Conservation (phyloP, 1,139 yeast species). For the Scheffersomyces segobiensis region DNA sequence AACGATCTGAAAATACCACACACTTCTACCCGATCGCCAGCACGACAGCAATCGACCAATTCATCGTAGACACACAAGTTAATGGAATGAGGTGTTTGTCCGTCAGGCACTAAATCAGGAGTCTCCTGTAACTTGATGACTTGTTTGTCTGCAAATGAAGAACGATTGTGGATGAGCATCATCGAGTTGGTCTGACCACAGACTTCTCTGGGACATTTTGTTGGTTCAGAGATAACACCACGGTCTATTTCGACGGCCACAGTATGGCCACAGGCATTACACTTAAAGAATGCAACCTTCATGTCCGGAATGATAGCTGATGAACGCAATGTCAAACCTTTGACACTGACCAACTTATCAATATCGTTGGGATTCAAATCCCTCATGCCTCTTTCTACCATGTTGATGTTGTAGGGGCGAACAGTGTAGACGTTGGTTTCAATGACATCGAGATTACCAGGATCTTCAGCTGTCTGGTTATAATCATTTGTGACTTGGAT, state of each 20-base stretch:
- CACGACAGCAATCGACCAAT: conserved; percentile 88
- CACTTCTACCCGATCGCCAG: conserved; percentile 95
- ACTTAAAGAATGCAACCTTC: conserved; percentile 95
- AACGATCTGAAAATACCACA: conserved; percentile 93
- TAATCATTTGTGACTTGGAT: conserved; percentile 71
- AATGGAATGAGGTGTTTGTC: conserved; percentile 97
- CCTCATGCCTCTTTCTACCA: conserved; percentile 77
- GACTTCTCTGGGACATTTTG: conserved; percentile 83
- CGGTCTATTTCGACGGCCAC: conserved; percentile 90
- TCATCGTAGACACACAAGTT: conserved; percentile 95
- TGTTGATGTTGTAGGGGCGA: conserved; percentile 78
- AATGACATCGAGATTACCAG: conserved; percentile 58
- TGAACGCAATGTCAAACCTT: conserved; percentile 86
- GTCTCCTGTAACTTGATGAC: conserved; percentile 94
- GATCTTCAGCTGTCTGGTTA: conserved; percentile 37
- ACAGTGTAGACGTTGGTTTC: conserved; percentile 84
- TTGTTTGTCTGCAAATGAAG: conserved; percentile 92
- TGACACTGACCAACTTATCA: conserved; percentile 86
- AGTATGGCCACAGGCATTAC: conserved; percentile 94
- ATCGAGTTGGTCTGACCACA: conserved; percentile 88
- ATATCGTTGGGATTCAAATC: conserved; percentile 95
- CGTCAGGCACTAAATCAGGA: conserved; percentile 97
- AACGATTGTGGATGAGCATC: conserved; percentile 88
- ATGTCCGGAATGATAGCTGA: conserved; percentile 95
- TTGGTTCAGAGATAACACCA: conserved; percentile 92